phyloP scores from a whole-genome alignment of 2,329 filamentous ascomycete species.

The Penicillium sp. region DNA sequence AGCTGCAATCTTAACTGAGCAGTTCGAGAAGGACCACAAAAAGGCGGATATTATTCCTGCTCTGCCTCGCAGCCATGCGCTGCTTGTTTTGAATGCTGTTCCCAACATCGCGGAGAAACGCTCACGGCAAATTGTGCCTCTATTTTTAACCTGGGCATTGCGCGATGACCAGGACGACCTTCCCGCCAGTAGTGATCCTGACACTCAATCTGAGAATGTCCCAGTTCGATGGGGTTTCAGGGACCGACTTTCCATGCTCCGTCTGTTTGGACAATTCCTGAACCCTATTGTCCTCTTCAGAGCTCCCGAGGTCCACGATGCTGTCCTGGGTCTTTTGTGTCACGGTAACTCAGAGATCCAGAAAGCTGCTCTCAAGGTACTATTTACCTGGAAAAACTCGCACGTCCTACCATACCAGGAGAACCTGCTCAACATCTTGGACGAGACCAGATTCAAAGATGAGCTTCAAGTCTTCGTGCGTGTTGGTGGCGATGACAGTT shows the following conservation, averaged over 20 bases:
- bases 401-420: conserved; percentile 77
- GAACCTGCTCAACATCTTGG: conserved; percentile 79
- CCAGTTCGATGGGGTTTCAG: conserved; percentile 46
- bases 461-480: conserved; percentile 88
- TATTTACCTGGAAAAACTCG: conserved; percentile 85
- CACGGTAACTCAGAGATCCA: conserved; percentile 93
- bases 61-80: conserved; percentile 68
- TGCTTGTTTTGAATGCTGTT: conserved; percentile 72
- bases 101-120: conserved; percentile 80
- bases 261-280: conserved; percentile 77
- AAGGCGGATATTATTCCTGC: conserved; percentile 38
- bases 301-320: conserved; percentile 70
- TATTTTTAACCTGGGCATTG: conserved; percentile 78
- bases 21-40: conserved; percentile 64
- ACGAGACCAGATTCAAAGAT: conserved; percentile 89
- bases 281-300: conserved; percentile 85
- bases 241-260: conserved; percentile 81
- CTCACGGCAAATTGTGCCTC: conserved; percentile 79
- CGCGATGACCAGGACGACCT: conserved; percentile 49
- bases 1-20: conserved; percentile 58
- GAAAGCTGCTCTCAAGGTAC: conserved; percentile 76
- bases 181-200: conserved; percentile 15
- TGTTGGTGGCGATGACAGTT: conserved; percentile 61
- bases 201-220: conserved; percentile 16
- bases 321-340: conserved; percentile 71